These are phyloP conservation scores for Limnanthes douglasii DNA, from an alignment of 345 rosid genomes.

Conservation along the genomic window DNA sequence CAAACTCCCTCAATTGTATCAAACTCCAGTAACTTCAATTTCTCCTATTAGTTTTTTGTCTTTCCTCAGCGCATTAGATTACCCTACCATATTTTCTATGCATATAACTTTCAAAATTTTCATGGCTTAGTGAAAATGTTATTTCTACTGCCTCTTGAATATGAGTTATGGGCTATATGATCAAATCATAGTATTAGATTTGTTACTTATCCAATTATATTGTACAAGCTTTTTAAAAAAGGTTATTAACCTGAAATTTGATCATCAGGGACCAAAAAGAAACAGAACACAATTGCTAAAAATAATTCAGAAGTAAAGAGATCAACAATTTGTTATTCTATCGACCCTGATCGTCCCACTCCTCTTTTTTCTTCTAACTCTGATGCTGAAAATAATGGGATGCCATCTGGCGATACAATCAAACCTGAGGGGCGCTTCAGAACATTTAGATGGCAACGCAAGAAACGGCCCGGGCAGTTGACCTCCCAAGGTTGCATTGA, in stretches of 20 bases:
- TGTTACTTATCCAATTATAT: no score
- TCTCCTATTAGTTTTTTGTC: no score
- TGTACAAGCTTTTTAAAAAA: no score
- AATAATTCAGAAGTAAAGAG: constrained; percentile 7
- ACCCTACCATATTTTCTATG: no score
- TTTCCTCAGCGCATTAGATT: no score
- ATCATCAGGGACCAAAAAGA: constrained; percentile 21
- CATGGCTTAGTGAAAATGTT: no score
- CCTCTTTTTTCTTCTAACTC: background rate
- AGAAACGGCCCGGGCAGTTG: constrained; percentile 9
- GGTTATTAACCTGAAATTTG: background rate
- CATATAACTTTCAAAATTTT: no score
- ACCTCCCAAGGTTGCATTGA: constrained; percentile 9
- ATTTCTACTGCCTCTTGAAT: no score
- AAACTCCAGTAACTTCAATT: no score
- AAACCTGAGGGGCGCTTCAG: constrained; percentile 16
- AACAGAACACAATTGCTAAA: constrained; percentile 12
- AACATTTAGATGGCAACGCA: constrained; percentile 23
- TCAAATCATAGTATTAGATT: no score
- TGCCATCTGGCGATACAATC: background rate
- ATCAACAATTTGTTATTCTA: constrained; percentile 8
- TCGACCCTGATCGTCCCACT: background rate
- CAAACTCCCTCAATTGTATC: no score
- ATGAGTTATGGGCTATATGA: no score
- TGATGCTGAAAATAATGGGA: background rate